Evolutionary conservation across 208 protist genomes (phyloP).

Genomic region (Trichomonas vaginalis): DNA sequence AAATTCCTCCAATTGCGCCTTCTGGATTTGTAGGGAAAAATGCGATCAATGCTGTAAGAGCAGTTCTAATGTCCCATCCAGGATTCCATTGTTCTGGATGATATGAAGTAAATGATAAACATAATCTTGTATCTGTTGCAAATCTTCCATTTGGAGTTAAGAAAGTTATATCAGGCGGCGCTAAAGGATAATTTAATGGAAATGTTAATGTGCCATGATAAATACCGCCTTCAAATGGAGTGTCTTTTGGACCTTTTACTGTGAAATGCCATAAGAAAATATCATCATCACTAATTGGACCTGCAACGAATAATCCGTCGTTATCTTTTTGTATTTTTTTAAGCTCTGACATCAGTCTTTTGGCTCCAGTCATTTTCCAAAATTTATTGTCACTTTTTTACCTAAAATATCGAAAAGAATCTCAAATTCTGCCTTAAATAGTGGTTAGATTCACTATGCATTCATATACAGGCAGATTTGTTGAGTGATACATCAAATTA

Average conservation of each 20-base stretch:
- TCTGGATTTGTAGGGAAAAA: constrained; percentile 52
- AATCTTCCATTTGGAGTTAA: constrained; percentile 59
- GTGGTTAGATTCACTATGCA: no score
- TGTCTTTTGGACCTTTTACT: constrained; percentile 63
- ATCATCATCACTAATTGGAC: constrained; percentile 59
- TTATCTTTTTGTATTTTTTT: neutral
- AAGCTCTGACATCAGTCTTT: neutral
- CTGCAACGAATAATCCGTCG: constrained; percentile 36
- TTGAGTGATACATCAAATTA: no score
- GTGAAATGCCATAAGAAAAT: constrained; percentile 96
- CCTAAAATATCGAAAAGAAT: no score
- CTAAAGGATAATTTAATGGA: constrained; percentile 70
- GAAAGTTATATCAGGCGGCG: constrained; percentile 63
- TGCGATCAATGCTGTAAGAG: constrained; percentile 50
- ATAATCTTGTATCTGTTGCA: constrained; percentile 55
- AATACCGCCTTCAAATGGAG: constrained; percentile 66
- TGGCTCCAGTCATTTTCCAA: neutral
- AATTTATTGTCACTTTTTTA: no score
- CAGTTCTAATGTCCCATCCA: constrained; percentile 40
- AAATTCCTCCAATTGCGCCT: constrained; percentile 51
- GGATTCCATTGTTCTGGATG: constrained; percentile 17
- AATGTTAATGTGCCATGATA: constrained; percentile 81
- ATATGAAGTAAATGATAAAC: constrained; percentile 50
- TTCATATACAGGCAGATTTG: no score
- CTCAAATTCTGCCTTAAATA: no score